Conservation (phyloP, 2,329 filamentous ascomycete genomes). For the Drechslerella stenobrocha region DNA sequence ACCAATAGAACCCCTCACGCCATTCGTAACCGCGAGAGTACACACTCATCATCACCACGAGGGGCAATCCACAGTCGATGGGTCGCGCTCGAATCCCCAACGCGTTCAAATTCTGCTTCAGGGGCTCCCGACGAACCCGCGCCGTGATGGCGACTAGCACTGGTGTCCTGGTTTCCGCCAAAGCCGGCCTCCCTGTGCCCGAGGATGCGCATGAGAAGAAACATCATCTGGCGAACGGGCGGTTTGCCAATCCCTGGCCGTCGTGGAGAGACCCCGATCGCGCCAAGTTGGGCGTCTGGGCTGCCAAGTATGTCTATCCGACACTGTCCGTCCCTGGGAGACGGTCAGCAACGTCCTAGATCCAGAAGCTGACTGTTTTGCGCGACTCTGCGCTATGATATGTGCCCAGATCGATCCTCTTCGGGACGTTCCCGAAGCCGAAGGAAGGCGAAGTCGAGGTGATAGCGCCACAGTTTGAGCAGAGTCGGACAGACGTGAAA, state of each 20-base stretch:
- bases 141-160: slow-evolving; percentile 28
- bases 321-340: not conserved
- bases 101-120: slow-evolving; percentile 39
- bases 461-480: slow-evolving; percentile 43
- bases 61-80: slow-evolving; percentile 35
- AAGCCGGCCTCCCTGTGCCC: slow-evolving; percentile 35
- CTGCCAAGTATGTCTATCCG: slow-evolving; percentile 24
- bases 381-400: too few species aligned
- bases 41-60: too few species aligned
- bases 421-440: slow-evolving; percentile 25
- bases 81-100: slow-evolving; percentile 31
- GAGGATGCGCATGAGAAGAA: slow-evolving; percentile 43
- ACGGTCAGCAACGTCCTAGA: slow-evolving; percentile 1
- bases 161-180: slow-evolving; percentile 28
- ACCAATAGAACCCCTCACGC: too few species aligned
- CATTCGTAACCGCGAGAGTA: too few species aligned
- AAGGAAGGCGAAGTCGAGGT: slow-evolving; percentile 20
- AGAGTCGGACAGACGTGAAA: slow-evolving; percentile 49
- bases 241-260: slow-evolving; percentile 45
- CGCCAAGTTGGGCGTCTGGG: slow-evolving; percentile 23
- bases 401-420: slow-evolving; percentile 23
- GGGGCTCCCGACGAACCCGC: slow-evolving; percentile 12
- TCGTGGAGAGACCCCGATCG: slow-evolving; percentile 32
- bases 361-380: slow-evolving; percentile 22
- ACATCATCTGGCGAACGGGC: slow-evolving; percentile 44